Evolutionary conservation across 768 basidiomycete species (phyloP).

Genomic region (Inosperma sp.): DNA sequence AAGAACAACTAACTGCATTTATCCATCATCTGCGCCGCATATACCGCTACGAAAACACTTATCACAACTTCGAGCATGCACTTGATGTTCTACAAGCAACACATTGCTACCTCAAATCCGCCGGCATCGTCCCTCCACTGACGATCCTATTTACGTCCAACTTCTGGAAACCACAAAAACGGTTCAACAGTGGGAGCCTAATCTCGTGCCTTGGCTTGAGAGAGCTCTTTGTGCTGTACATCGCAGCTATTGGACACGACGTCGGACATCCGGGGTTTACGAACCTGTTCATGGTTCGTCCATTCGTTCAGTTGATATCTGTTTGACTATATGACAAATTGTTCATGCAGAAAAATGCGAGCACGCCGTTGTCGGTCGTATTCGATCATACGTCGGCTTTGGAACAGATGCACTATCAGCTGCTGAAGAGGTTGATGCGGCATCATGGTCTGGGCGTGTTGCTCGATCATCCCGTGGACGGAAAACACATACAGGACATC

Average conservation of each 20-base stretch:
- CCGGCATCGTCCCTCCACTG: constrained; percentile 77
- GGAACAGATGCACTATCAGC: constrained; percentile 86
- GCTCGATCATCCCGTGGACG: constrained; percentile 50
- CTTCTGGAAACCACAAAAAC: constrained; percentile 36
- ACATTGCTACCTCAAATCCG: constrained; percentile 76
- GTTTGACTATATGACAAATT: constrained; percentile 5
- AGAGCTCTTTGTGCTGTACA: constrained; percentile 79
- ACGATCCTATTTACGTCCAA: constrained; percentile 54
- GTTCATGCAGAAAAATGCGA: constrained; percentile 77
- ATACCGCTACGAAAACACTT: constrained; percentile 87
- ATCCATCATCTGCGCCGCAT: constrained; percentile 86
- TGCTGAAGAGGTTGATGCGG: constrained; percentile 76
- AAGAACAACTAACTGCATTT: constrained; percentile 73
- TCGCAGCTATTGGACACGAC: constrained; percentile 96
- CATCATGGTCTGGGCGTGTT: constrained; percentile 70
- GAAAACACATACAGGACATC: constrained; percentile 58
- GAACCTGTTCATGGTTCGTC: constrained; percentile 87
- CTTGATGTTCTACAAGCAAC: constrained; percentile 93
- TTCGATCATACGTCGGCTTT: constrained; percentile 88
- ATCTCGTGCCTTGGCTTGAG: constrained; percentile 50
- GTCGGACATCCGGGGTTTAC: constrained; percentile 95
- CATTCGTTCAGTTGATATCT: background rate
- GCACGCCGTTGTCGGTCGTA: constrained; percentile 79
- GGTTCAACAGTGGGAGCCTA: constrained; percentile 35
- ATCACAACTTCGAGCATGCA: constrained; percentile 98